A percentile compares a stretch with the other conserved stretches of the same genome.
Evolutionary conservation across 116 monocot species (phyloP).

Genomic region (Iris pallida): DNA sequence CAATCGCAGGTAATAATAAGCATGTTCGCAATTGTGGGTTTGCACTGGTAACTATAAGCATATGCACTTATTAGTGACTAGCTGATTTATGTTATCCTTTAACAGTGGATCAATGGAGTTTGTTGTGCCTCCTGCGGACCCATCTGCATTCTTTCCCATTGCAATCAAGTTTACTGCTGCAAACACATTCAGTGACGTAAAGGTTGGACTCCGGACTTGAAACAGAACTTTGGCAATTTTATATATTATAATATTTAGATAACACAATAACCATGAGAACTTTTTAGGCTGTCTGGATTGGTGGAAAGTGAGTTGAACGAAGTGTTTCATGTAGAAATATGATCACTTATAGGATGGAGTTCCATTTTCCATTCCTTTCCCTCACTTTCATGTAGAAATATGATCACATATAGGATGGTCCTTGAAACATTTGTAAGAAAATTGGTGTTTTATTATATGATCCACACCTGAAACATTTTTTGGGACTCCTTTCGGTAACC

Average conservation of each 20-base stretch:
- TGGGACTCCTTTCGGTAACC: too few species aligned
- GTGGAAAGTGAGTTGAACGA: too few species aligned
- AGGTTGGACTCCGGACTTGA: slow-evolving; percentile 36
- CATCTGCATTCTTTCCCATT: slow-evolving; percentile 84
- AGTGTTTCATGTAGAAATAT: too few species aligned
- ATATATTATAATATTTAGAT: not conserved
- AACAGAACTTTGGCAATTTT: not conserved
- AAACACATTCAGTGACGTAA: slow-evolving; percentile 75
- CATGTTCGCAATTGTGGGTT: not conserved
- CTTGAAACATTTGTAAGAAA: too few species aligned
- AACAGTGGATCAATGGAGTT: slow-evolving; percentile 95
- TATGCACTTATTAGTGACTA: not conserved
- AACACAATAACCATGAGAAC: not conserved
- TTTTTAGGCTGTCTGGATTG: too few species aligned
- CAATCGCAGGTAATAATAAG: slow-evolving; percentile 58
- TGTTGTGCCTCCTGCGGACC: slow-evolving; percentile 74
- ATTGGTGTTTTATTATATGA: too few species aligned
- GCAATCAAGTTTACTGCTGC: slow-evolving; percentile 66
- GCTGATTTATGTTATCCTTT: not conserved
- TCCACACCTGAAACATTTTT: too few species aligned
- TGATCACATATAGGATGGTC: too few species aligned
- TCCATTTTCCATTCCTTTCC: too few species aligned
- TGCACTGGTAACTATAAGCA: not conserved
- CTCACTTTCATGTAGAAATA: too few species aligned
- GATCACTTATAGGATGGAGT: too few species aligned